Conservation (phyloP, 78 protist species). For the Guillardia theta region DNA sequence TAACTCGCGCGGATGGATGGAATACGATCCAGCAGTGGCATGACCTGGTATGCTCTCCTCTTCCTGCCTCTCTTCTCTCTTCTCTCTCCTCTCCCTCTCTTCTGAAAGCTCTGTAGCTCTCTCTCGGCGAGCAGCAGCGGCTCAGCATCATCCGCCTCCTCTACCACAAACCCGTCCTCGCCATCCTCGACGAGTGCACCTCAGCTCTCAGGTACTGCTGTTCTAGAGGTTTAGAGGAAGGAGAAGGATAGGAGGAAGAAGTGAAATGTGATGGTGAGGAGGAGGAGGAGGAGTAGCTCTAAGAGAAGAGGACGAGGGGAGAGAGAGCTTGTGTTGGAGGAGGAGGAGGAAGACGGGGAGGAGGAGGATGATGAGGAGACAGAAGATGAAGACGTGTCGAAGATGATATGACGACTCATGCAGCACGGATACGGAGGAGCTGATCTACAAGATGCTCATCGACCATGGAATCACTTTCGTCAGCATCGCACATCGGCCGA, state of each 20-base stretch:
- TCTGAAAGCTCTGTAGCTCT: background rate
- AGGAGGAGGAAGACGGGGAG: too few species aligned
- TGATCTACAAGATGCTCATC: background rate
- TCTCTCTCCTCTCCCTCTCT: background rate
- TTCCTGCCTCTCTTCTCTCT: background rate
- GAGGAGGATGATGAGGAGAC: too few species aligned
- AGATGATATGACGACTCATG: too few species aligned
- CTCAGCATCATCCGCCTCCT: background rate
- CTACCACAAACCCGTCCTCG: conserved; percentile 11
- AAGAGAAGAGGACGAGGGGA: too few species aligned
- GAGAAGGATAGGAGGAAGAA: too few species aligned
- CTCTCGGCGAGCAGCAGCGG: conserved; percentile 43
- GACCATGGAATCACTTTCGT: background rate
- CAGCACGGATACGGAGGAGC: background rate
- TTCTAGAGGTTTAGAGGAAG: too few species aligned
- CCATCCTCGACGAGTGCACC: conserved; percentile 35
- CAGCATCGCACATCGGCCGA: conserved; percentile 26
- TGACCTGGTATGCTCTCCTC: background rate
- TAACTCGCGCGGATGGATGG: background rate
- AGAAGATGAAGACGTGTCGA: too few species aligned
- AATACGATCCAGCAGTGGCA: conserved; percentile 8
- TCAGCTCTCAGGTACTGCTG: background rate
- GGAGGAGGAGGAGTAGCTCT: too few species aligned
- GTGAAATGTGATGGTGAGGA: too few species aligned
- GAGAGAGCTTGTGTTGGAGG: too few species aligned